Evolutionary conservation across 1,139 yeast species (phyloP).

Genomic region (Arxiozyma telluris): DNA sequence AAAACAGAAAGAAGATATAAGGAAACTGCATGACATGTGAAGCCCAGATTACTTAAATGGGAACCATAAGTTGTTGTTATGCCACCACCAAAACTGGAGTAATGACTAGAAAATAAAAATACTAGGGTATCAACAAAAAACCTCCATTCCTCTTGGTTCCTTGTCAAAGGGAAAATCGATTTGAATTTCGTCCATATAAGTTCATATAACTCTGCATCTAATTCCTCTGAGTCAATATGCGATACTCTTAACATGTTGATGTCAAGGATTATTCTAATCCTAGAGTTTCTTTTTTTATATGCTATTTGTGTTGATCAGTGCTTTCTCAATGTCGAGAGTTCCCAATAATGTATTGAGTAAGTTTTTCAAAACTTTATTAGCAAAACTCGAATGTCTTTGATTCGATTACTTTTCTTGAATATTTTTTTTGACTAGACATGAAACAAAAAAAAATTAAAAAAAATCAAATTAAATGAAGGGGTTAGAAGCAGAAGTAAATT

Average conservation of each 20-base stretch:
- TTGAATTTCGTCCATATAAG: conserved; percentile 14
- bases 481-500: no score
- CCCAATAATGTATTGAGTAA: no score
- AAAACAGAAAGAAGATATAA: conserved; percentile 15
- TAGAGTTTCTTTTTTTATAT: no score
- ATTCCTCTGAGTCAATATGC: conserved; percentile 15
- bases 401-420: no score
- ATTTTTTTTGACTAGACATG: no score
- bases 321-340: no score
- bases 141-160: conserved; percentile 15
- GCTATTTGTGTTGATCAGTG: no score
- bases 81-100: background rate
- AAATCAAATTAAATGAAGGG: no score
- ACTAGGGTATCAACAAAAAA: conserved; percentile 16
- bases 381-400: no score
- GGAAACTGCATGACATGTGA: conserved; percentile 10
- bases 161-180: conserved; percentile 4
- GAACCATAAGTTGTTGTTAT: conserved; percentile 22
- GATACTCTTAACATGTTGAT: conserved; percentile 14
- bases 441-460: no score
- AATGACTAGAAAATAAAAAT: conserved; percentile 14
- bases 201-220: conserved; percentile 16
- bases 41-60: conserved; percentile 17
- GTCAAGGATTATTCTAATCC: background rate
- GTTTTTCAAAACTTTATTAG: no score